These are phyloP conservation scores for Ceratocystis destructans DNA, from an alignment of 2,329 filamentous ascomycete species.

Conservation along the genomic window DNA sequence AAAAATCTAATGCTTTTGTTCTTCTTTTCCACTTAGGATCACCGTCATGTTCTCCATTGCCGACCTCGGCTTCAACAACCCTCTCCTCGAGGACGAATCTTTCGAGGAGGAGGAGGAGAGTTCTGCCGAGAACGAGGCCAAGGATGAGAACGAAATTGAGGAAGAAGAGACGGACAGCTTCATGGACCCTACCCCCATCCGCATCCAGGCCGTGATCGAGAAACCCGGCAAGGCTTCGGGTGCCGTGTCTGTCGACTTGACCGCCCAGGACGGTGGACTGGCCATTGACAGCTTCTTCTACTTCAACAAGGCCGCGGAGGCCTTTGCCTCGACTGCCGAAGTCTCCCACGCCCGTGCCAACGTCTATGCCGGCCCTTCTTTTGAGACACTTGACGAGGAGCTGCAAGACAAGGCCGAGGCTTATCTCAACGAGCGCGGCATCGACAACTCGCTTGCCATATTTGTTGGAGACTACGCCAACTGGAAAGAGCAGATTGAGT, in stretches of 20 bases:
- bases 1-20: not conserved
- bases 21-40: constrained; percentile 34
- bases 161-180: constrained; percentile 37
- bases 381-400: constrained; percentile 89
- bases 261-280: constrained; percentile 74
- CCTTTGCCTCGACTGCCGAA: constrained; percentile 62
- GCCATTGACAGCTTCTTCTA: constrained; percentile 84
- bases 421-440: constrained; percentile 86
- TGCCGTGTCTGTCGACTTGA: constrained; percentile 72
- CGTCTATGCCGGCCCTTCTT: constrained; percentile 81
- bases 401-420: constrained; percentile 83
- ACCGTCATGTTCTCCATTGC: constrained; percentile 73
- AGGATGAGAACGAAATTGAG: constrained; percentile 39
- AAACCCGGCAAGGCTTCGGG: constrained; percentile 59
- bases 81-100: constrained; percentile 42
- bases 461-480: constrained; percentile 96
- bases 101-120: constrained; percentile 42
- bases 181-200: constrained; percentile 51
- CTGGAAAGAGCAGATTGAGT: constrained; percentile 97
- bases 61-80: constrained; percentile 57
- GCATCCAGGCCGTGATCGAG: constrained; percentile 76
- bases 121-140: constrained; percentile 37
- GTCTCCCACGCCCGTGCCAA: constrained; percentile 61
- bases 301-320: constrained; percentile 64
- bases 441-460: constrained; percentile 71